These are phyloP conservation scores for Centella asiatica DNA, from an alignment of 129 eudicot species.

Conservation along the genomic window DNA sequence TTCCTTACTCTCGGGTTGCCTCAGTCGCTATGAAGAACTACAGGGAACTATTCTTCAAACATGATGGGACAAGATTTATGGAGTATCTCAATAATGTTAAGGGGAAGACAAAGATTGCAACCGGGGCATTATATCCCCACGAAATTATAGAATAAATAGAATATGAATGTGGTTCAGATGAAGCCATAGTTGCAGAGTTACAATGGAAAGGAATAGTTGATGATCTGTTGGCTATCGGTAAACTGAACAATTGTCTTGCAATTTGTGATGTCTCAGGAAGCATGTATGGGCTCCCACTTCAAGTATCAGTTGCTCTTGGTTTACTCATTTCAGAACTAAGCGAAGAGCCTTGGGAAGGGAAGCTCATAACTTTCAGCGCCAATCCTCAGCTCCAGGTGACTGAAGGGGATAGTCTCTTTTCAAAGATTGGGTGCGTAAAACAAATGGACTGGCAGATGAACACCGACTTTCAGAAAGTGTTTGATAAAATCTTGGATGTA, in stretches of 20 bases:
- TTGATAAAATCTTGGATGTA: not conserved
- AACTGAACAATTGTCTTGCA: conserved; percentile 5
- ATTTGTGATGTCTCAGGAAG: not conserved
- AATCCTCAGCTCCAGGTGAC: not conserved
- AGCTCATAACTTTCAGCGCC: not conserved
- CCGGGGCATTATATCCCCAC: too few relatives aligned
- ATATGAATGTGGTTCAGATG: too few relatives aligned
- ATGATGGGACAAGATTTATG: too few relatives aligned
- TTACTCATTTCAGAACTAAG: conserved; percentile 1
- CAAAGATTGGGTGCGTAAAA: not conserved
- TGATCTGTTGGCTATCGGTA: not conserved
- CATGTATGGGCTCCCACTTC: not conserved
- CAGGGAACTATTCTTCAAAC: too few relatives aligned
- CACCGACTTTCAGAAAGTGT: not conserved
- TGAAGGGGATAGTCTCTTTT: not conserved
- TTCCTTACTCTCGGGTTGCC: conserved; percentile 1
- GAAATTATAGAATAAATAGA: too few relatives aligned
- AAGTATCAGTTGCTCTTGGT: not conserved
- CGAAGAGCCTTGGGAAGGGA: conserved; percentile 1
- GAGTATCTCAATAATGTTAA: too few relatives aligned
- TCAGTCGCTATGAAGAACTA: too few relatives aligned
- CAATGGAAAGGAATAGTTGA: conserved; percentile 6
- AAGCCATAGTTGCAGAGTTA: conserved; percentile 1
- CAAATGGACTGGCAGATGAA: not conserved
- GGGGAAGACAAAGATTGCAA: too few relatives aligned